Evolutionary conservation across 176 grass and related monocot species (phyloP), one percentile per base, ranked within the genome.

Genomic region (Rhynchospora breviuscula): DNA sequence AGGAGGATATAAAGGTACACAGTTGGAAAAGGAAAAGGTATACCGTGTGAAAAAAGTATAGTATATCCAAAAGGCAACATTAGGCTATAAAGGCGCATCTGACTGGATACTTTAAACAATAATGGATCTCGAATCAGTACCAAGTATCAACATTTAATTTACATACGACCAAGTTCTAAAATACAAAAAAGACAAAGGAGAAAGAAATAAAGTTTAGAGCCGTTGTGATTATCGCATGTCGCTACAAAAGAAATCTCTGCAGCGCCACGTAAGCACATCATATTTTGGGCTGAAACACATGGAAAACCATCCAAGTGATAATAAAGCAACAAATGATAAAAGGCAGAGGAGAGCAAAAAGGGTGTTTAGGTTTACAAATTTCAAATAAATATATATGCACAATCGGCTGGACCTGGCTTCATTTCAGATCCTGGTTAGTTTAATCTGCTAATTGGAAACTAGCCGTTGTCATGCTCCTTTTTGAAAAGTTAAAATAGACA

Each of bases 151-250:
- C 0, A 4, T 59, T 61, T 2, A 61, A 22, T 7, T 63, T 63
- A 8, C 1, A 63, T 63, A 63, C 60, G 0, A 63, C 9, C 60
- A 3, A 10, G 2, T 21, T 69, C 45, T 45, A 17, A 18, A 67
- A 67, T 22, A 22, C 4, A 48, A 81, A 81, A 81, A 12, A 19
- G 45, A 46, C 5, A 21, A 7, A 18, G 3, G 59, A 79, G 40
- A 23, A 51, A 23, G 33, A 81, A 81, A 67, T 49, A 53, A 82
- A 82, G 46, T 25, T 49, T 15, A 64, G 31, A 66, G 79, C 58
- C 59, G 79, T 81, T 81, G 59, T 48, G 65, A 81, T 51, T 51
- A 52, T 81, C 64, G 79, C 31, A 64, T 25, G 13, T 81, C 18
- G 15, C 54, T 45, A 25, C 54, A 81, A 81, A 54, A 40, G 59